Evolutionary conservation across 2,329 filamentous ascomycete genomes (phyloP).

Genomic region (Diplodia mutila): DNA sequence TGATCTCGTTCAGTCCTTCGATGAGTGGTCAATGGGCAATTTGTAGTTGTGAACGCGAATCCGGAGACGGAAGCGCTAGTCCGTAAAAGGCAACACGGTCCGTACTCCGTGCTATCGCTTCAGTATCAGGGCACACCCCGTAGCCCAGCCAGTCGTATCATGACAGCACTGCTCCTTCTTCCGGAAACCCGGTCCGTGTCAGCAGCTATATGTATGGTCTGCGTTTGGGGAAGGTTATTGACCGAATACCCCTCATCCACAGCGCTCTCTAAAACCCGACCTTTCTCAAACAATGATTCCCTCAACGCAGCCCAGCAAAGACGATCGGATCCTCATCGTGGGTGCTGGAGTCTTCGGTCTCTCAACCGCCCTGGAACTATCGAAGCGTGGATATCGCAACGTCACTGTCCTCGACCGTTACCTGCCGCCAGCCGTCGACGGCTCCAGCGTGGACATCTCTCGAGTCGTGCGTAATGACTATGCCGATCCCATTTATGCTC

Average conservation of each 20-base stretch:
- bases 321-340: conserved; percentile 4
- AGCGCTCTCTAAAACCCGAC: too few species aligned
- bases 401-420: conserved; percentile 28
- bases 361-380: conserved; percentile 16
- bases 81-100: background rate
- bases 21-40: background rate
- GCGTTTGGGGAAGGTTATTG: background rate
- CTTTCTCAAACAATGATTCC: background rate
- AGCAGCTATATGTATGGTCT: background rate
- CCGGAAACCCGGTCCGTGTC: background rate
- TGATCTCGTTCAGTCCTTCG: background rate
- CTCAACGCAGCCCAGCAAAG: background rate
- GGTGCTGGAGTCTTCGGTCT: conserved; percentile 23
- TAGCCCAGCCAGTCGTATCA: background rate
- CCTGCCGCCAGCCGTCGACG: conserved; percentile 34
- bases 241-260: background rate
- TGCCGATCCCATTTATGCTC: conserved; percentile 35
- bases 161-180: background rate
- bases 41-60: background rate
- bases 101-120: background rate
- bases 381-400: conserved; percentile 23
- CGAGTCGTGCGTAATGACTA: conserved; percentile 45
- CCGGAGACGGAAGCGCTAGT: background rate
- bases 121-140: background rate
- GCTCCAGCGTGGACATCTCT: conserved; percentile 47